phyloP scores from a whole-genome alignment of 768 basidiomycete species.

The Lentinula boryana region DNA sequence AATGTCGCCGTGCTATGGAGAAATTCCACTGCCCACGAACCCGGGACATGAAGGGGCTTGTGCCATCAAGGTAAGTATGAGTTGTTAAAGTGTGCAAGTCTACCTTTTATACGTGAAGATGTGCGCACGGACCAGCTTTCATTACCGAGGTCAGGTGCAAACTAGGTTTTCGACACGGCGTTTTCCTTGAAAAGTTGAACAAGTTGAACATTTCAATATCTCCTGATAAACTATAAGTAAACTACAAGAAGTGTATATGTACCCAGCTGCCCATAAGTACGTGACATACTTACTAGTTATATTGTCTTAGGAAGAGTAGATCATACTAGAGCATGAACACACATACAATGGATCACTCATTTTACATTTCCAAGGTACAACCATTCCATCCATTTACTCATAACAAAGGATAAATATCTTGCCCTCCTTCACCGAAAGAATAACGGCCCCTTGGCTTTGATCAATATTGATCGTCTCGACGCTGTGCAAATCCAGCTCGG shows the following conservation, averaged over 20 bases:
- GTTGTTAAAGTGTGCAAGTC: not conserved
- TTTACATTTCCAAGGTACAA: not conserved
- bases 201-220: too few relatives aligned
- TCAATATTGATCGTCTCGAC: conserved; percentile 79
- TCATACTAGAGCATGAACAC: not conserved
- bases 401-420: conserved; percentile 73
- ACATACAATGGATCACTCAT: not conserved
- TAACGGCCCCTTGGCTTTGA: conserved; percentile 69
- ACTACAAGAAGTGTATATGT: not conserved
- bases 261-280: conserved; percentile 15
- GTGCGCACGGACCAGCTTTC: not conserved
- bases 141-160: not conserved
- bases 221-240: too few relatives aligned
- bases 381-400: conserved; percentile 24
- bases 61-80: conserved; percentile 69
- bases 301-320: not conserved
- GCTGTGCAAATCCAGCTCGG: conserved; percentile 54
- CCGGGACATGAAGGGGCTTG: conserved; percentile 46
- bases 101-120: not conserved
- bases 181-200: too few relatives aligned
- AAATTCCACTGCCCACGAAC: conserved; percentile 49
- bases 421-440: conserved; percentile 60
- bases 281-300: conserved; percentile 14
- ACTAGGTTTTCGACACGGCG: too few relatives aligned
- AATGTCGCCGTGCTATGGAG: conserved; percentile 71